Base-by-base conservation (phyloP, 2,329 filamentous ascomycete species). In the Fusarium sp. region DNA sequence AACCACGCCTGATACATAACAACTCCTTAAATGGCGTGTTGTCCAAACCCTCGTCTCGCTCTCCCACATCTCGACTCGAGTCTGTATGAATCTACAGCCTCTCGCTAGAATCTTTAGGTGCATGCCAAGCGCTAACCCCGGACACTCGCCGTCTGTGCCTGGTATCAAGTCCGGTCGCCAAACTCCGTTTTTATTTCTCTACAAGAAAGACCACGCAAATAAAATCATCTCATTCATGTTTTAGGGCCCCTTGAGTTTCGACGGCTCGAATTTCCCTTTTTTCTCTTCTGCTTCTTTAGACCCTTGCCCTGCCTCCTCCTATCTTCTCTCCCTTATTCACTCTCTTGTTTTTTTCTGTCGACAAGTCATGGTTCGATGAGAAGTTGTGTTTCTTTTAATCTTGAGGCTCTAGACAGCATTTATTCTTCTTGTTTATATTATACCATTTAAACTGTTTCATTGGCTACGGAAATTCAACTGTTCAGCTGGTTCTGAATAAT, bases 391-490 rank as follows among this genome's bases (percentile, higher is more conserved):
- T 63, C 49, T 67, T 63, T 72, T 72, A 63, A 63, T 68, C 41
- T 63, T 68, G 59, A 66, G 48, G 72, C 67, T 76, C 69, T 73
- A 74, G 73, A 74, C 75, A 76, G 65, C 72, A 72, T 48, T 70
- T 69, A 54, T 79, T 81, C 11, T 49, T 74, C 72, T 70, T 73
- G 60, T 70, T 58, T 65, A 71, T 72, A 65, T 57, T 70, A 74
- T 70, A 70, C 46, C 60, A 25, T 63, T 66, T 31, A 25, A 38
- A 41, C 29, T 38, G 23, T 65, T 62, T 66, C 39, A 49, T 51
- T 44, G 33, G 45, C 46, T 42, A 45, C 39, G n/a, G 27, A 14
- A 39, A 45, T 29, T 41, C n/a, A 38, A 38, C 41, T 59, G 44
- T 73, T 73, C 72, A 73, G 72, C 72, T 73, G 72, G 72, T 55